Conservation (phyloP, 2,329 filamentous ascomycete genomes). For the Botrytis squamosa region DNA sequence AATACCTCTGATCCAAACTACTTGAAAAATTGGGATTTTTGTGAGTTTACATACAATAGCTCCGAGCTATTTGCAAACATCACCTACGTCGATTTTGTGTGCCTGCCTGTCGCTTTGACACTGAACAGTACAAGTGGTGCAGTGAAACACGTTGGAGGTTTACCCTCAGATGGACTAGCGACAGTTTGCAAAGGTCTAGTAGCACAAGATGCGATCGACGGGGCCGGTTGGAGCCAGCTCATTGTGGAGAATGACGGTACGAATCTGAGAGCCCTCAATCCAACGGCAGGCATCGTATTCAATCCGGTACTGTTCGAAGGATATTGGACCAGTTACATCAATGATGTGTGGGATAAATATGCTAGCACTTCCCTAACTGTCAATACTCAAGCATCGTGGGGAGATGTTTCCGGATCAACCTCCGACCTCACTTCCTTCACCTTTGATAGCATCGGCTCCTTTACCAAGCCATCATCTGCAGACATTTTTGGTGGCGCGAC, state of each 20-base stretch:
- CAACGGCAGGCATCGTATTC: conserved; percentile 41
- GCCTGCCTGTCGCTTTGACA: conserved; percentile 57
- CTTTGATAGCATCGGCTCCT: conserved; percentile 47
- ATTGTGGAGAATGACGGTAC: conserved; percentile 37
- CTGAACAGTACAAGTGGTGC: conserved; percentile 45
- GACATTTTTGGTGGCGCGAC: conserved; percentile 67
- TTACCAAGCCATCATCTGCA: conserved; percentile 54
- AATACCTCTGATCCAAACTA: conserved; percentile 64
- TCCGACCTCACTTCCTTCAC: conserved; percentile 38
- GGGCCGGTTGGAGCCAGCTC: conserved; percentile 58
- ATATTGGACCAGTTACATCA: conserved; percentile 47
- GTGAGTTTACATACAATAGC: conserved; percentile 65
- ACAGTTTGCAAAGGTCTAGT: conserved; percentile 53
- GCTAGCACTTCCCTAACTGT: conserved; percentile 48
- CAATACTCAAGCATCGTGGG: conserved; percentile 63
- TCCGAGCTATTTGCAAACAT: conserved; percentile 65
- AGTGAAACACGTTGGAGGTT: conserved; percentile 53
- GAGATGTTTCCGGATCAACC: conserved; percentile 49
- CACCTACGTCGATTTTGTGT: conserved; percentile 72
- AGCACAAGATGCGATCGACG: conserved; percentile 55
- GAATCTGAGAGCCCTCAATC: conserved; percentile 45
- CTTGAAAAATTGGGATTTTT: conserved; percentile 61
- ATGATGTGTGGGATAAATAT: conserved; percentile 46
- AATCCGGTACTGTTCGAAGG: conserved; percentile 45
- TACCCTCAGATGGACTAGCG: conserved; percentile 54